Evolutionary conservation across 495 filamentous ascomycete species (phyloP).

Genomic region (Neurospora pannonica): DNA sequence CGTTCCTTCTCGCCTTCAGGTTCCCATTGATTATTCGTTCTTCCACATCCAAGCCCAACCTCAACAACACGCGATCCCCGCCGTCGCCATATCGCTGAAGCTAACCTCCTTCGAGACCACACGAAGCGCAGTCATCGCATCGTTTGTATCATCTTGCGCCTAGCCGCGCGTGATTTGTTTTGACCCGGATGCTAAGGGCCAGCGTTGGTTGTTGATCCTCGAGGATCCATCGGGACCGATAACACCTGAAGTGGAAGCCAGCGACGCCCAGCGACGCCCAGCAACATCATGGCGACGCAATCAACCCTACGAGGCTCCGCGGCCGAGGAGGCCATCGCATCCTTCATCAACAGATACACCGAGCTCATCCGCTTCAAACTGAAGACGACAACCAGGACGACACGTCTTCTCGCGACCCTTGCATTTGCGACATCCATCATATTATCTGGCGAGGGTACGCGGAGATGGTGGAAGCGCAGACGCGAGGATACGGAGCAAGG

Average conservation of each 20-base stretch:
- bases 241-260: not conserved
- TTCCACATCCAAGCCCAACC: not conserved
- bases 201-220: not conserved
- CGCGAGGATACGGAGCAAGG: constrained; percentile 72
- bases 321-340: constrained; percentile 57
- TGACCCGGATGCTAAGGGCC: not conserved
- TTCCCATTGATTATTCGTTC: not conserved
- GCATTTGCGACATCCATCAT: constrained; percentile 68
- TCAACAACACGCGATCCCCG: not conserved
- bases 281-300: constrained; percentile 68
- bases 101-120: not conserved
- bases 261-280: not conserved
- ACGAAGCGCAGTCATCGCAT: not conserved
- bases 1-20: not conserved
- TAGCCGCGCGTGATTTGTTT: not conserved
- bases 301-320: constrained; percentile 64
- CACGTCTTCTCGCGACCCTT: constrained; percentile 65
- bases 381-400: constrained; percentile 51
- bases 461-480: constrained; percentile 59
- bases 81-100: not conserved
- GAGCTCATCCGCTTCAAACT: constrained; percentile 51
- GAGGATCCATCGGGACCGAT: not conserved
- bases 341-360: constrained; percentile 58
- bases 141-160: not conserved
- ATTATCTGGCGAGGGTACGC: constrained; percentile 61